A percentile compares a stretch with the other conserved stretches of the same genome.
Evolutionary conservation across 2,329 filamentous ascomycete genomes (phyloP).

Genomic region (Mycosphaerella arachidis): DNA sequence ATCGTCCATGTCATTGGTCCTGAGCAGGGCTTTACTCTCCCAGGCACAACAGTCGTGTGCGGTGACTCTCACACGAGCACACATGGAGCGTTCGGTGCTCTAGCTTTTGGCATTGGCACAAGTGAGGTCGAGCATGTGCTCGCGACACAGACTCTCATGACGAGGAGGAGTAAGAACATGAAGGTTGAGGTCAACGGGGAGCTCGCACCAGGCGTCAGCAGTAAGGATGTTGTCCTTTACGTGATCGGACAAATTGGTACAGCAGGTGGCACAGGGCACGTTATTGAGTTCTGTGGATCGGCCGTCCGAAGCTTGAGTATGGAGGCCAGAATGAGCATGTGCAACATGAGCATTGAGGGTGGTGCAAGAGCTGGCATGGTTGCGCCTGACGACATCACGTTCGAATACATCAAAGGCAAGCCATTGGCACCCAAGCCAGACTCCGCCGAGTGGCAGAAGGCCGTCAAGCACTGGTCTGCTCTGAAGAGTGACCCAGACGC

Average conservation of each 20-base stretch:
- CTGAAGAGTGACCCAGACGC: conserved; percentile 83
- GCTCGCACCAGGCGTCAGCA: conserved; percentile 84
- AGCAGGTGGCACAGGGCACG: conserved; percentile 86
- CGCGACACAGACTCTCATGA: conserved; percentile 91
- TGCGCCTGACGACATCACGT: conserved; percentile 87
- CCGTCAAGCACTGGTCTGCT: conserved; percentile 79
- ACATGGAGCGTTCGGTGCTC: conserved; percentile 89
- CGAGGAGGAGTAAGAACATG: conserved; percentile 97
- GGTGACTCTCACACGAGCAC: conserved; percentile 98
- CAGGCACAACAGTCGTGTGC: conserved; percentile 93
- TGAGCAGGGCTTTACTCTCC: conserved; percentile 97
- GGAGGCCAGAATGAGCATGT: conserved; percentile 98
- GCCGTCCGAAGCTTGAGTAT: conserved; percentile 86
- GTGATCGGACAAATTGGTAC: conserved; percentile 93
- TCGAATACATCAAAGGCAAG: conserved; percentile 88
- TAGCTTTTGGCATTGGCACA: conserved; percentile 96
- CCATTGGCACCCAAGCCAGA: conserved; percentile 82
- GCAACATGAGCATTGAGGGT: conserved; percentile 98
- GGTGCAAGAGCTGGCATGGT: conserved; percentile 96
- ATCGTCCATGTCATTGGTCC: conserved; percentile 98
- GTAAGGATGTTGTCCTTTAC: conserved; percentile 91
- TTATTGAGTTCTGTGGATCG: conserved; percentile 96
- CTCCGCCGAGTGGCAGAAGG: conserved; percentile 84
- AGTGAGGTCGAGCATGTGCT: conserved; percentile 98
- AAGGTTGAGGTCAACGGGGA: conserved; percentile 90